Evolutionary conservation across 164 flowering plant species (phyloP).

Genomic region (Vitis labrusca): DNA sequence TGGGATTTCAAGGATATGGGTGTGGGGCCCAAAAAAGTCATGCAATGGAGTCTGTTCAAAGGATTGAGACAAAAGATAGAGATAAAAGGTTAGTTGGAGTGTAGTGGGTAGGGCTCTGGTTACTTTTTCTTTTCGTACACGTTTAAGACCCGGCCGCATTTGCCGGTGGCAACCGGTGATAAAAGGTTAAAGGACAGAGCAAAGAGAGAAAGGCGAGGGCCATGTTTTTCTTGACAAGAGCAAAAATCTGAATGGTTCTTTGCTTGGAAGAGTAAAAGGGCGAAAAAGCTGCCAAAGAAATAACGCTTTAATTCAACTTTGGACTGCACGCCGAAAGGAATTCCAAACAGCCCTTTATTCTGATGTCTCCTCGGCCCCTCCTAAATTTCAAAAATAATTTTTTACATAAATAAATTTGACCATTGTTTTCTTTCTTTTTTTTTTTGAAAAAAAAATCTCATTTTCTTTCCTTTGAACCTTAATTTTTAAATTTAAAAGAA

Average conservation of each 20-base stretch:
- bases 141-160: not conserved
- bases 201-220: not conserved
- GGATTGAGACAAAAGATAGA: not conserved
- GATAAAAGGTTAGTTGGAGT: not conserved
- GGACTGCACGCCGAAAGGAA: slow-evolving; percentile 3
- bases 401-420: too few relatives aligned
- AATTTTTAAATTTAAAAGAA: too few relatives aligned
- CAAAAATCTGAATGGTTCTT: not conserved
- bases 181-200: not conserved
- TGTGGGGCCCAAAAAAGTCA: not conserved
- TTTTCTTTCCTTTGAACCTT: too few relatives aligned
- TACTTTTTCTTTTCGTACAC: not conserved
- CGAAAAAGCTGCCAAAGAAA: not conserved
- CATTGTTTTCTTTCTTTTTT: too few relatives aligned
- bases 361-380: not conserved
- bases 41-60: not conserved
- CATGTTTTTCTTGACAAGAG: not conserved
- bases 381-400: too few relatives aligned
- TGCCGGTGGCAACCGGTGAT: not conserved
- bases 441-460: too few relatives aligned
- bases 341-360: not conserved
- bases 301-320: slow-evolving; percentile 3
- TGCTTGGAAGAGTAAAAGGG: slow-evolving; percentile 14
- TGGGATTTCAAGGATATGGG: not conserved
- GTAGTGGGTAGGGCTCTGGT: not conserved